Evolutionary conservation across 352 stramenopile genomes (phyloP).

Genomic region (Blastocystis sp.): DNA sequence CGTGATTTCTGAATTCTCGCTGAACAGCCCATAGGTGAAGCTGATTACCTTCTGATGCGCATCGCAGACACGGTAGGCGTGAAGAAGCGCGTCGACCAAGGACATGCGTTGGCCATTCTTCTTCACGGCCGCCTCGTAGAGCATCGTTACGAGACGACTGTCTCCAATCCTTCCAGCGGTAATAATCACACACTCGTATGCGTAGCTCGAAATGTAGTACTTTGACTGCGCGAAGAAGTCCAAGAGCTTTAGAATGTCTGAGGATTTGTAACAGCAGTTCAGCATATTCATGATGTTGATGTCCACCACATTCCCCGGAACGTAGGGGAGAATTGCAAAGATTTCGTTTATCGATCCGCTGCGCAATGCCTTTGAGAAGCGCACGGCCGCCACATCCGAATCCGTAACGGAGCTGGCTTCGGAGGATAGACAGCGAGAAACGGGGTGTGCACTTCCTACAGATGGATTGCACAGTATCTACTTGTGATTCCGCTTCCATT

Average conservation of each 20-base stretch:
- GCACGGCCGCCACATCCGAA: neutral
- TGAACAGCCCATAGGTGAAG: slow-evolving; percentile 41
- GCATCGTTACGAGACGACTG: neutral
- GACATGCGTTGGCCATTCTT: slow-evolving; percentile 6
- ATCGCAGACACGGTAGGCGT: slow-evolving; percentile 43
- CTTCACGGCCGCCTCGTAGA: slow-evolving; percentile 22
- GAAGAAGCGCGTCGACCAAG: neutral
- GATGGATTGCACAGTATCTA: too few species aligned
- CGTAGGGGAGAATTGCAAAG: neutral
- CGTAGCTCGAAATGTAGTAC: slow-evolving; percentile 25
- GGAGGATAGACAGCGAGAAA: too few species aligned
- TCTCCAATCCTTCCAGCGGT: slow-evolving; percentile 33
- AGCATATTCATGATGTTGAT: slow-evolving; percentile 50
- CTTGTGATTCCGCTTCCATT: too few species aligned
- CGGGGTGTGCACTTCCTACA: too few species aligned
- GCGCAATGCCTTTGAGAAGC: neutral
- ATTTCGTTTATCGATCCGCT: slow-evolving; percentile 5
- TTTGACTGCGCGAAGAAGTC: neutral
- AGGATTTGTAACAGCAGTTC: slow-evolving; percentile 43
- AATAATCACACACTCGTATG: slow-evolving; percentile 31
- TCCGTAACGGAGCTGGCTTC: neutral
- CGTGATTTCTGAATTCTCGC: neutral
- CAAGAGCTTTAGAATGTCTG: neutral
- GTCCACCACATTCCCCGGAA: slow-evolving; percentile 40
- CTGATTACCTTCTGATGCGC: slow-evolving; percentile 24